Evolutionary conservation across 805 yeast species (phyloP), one percentile per base, ranked within the genome.

Genomic region (Martiniozyma abietophila): DNA sequence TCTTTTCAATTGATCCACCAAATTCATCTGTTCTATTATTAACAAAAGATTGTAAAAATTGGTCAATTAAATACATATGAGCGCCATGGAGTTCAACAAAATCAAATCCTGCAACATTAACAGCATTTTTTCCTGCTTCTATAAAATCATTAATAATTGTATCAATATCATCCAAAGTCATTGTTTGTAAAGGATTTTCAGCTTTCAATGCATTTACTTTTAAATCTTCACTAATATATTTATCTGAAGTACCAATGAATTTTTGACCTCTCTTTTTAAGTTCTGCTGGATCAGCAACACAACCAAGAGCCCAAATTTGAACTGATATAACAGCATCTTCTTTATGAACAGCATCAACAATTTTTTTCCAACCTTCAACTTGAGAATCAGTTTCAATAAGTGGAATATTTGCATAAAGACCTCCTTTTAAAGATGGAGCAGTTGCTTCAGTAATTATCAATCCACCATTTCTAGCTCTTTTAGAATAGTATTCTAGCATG

Each of bases 401-500:
- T 17, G 80, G 78, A 4, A 58, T 67, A 16, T 17, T 21, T 12
- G 51, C 53, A 39, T 59, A 62, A 18, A 69, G 59, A 32, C 76
- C 56, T 49, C 61, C 61, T 61, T 53, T 38, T 2, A 56, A 46
- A 11, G 73, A 56, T 11, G 65, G 63, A 46, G 62, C 64, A 1
- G 79, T 67, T 11, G 75, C 84, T 50, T 78, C 85, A 8, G 78
- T 58, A 43, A 74, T 66, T 19, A 76, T 42, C 41, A 79, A 53
- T 12, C 81, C 66, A n/a, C 84, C 84, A 36, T 56, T 54, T 32
- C 57, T 47, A 1, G 83, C 65, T 43, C 82, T 62, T 46, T 74
- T 73, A 18, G 50, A 58, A 47, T 79, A 79, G 52, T 77, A 75
- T 39, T 65, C 58, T 11, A 54, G 49, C 39, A 65, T 59, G 38